Conservation (phyloP, 2,329 filamentous ascomycete genomes). For the Exophiala aquamarina region DNA sequence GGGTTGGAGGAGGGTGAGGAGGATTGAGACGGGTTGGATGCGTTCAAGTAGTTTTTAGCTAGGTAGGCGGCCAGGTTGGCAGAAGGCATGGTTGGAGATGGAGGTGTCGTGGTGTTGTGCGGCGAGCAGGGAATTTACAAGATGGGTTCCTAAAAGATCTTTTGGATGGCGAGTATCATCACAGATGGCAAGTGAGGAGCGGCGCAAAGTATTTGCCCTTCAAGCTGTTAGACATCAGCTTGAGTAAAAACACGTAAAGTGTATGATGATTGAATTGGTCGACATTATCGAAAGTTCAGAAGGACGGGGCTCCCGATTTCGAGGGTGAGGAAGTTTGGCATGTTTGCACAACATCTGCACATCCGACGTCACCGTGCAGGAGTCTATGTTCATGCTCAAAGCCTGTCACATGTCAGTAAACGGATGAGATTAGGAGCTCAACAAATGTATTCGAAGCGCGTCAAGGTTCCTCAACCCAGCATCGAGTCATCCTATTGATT, state of each 20-base stretch:
- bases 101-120: too few species aligned
- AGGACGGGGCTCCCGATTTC: too few species aligned
- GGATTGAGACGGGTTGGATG: conserved; percentile 46
- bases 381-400: conserved; percentile 5
- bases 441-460: background rate
- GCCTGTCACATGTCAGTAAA: conserved; percentile 1
- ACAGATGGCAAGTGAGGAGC: too few species aligned
- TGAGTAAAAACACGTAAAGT: too few species aligned
- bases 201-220: too few species aligned
- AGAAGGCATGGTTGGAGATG: conserved; percentile 49
- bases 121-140: too few species aligned
- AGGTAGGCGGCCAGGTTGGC: conserved; percentile 73
- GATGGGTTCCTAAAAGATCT: too few species aligned
- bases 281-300: too few species aligned
- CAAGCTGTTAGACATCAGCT: too few species aligned
- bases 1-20: conserved; percentile 31
- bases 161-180: too few species aligned
- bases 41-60: conserved; percentile 84
- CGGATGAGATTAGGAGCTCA: background rate
- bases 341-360: conserved; percentile 13
- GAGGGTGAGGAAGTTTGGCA: conserved; percentile 8
- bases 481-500: background rate
- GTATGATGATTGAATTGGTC: too few species aligned
- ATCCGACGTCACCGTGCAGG: conserved; percentile 3
- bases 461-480: background rate